These are phyloP conservation scores for Oryza meyeriana DNA, from an alignment of 176 grass and related monocot genomes.

Conservation along the genomic window DNA sequence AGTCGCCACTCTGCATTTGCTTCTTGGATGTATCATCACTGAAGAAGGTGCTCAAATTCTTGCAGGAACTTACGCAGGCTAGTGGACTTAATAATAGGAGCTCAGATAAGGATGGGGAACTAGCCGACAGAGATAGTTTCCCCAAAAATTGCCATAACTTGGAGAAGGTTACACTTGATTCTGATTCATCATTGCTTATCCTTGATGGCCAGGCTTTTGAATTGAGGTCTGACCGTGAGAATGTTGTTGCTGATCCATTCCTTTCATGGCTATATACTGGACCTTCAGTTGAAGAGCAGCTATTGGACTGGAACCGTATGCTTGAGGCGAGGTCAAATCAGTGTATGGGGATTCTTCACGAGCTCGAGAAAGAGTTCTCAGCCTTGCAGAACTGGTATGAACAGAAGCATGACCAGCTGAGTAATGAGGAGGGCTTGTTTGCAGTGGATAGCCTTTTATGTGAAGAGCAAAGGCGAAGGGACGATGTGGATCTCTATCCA, in stretches of 20 bases:
- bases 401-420: conserved; percentile 67
- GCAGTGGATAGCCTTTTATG: conserved; percentile 50
- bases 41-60: conserved; percentile 60
- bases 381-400: conserved; percentile 59
- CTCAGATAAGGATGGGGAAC: conserved; percentile 59
- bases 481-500: conserved; percentile 28
- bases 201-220: conserved; percentile 44
- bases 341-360: conserved; percentile 37
- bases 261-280: conserved; percentile 82
- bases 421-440: conserved; percentile 56
- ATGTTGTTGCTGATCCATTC: conserved; percentile 57
- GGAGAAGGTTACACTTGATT: conserved; percentile 56
- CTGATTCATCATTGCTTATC: conserved; percentile 50
- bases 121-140: conserved; percentile 38
- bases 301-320: conserved; percentile 57
- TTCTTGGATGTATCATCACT: conserved; percentile 68
- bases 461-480: conserved; percentile 68
- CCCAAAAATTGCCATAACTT: conserved; percentile 12
- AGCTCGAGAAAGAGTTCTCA: conserved; percentile 69
- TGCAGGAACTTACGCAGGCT: conserved; percentile 72
- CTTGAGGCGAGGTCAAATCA: conserved; percentile 52
- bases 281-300: conserved; percentile 53
- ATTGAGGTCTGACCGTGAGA: conserved; percentile 32
- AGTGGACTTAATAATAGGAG: conserved; percentile 55
- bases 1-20: conserved; percentile 75